These are phyloP conservation scores for Coniophora puteana DNA, from an alignment of 1,284 basidiomycete genomes.

Conservation along the genomic window DNA sequence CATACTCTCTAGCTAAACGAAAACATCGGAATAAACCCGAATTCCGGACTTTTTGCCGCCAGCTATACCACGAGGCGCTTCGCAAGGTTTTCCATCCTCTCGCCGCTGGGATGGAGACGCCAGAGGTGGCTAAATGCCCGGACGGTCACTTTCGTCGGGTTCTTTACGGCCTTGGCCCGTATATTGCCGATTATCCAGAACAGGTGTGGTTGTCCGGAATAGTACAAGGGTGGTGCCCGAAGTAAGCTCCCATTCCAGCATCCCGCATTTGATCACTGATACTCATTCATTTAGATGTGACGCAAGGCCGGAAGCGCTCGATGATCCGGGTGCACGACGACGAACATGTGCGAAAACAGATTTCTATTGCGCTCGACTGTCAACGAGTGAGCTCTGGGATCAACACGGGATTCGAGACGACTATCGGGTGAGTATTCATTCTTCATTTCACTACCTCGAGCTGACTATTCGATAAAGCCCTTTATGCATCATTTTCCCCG, in stretches of 20 bases:
- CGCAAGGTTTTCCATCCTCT: slow-evolving; percentile 2
- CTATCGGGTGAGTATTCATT: slow-evolving; percentile 1
- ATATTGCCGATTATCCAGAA: slow-evolving; percentile 14
- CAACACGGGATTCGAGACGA: slow-evolving; percentile 1
- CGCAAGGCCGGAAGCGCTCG: no score
- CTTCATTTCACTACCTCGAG: no score
- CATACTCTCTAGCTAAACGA: slow-evolving; percentile 1
- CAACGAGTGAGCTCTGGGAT: background rate
- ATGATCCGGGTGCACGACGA: background rate
- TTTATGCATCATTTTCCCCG: slow-evolving; percentile 8
- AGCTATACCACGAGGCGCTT: slow-evolving; percentile 6
- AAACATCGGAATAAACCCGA: slow-evolving; percentile 5
- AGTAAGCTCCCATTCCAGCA: background rate
- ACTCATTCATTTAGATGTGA: slow-evolving; percentile 5
- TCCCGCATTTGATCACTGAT: background rate
- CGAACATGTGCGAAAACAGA: background rate
- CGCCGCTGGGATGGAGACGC: slow-evolving; percentile 3
- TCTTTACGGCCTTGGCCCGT: slow-evolving; percentile 6
- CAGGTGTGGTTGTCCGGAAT: slow-evolving; percentile 7
- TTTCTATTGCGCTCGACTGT: no score
- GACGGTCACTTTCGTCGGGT: slow-evolving; percentile 7
- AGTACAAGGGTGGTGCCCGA: slow-evolving; percentile 4
- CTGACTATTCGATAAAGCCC: background rate
- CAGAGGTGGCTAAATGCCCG: slow-evolving; percentile 3
- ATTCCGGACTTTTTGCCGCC: slow-evolving; percentile 3